phyloP scores from a whole-genome alignment of 495 filamentous ascomycete genomes.

The Oidiodendron maius region DNA sequence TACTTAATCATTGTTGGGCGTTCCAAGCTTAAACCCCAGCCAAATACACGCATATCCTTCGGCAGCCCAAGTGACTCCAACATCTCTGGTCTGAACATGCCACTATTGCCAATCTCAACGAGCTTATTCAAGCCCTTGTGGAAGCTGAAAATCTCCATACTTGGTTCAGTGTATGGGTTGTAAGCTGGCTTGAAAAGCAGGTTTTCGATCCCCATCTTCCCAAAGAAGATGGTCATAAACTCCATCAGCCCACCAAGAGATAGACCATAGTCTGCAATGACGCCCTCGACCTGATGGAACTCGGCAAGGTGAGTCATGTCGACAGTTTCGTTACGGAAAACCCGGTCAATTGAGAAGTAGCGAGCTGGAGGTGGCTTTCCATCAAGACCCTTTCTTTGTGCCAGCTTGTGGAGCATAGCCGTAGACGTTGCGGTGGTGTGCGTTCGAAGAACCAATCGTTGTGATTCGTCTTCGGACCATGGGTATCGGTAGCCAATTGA shows the following conservation, averaged over 20 bases:
- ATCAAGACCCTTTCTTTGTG: conserved; percentile 50
- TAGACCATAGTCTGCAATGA: conserved; percentile 91
- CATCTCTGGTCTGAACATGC: conserved; percentile 98
- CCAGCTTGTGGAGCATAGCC: conserved; percentile 83
- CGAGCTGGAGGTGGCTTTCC: conserved; percentile 61
- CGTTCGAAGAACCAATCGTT: conserved; percentile 85
- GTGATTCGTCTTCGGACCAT: conserved; percentile 83
- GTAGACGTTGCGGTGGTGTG: conserved; percentile 91
- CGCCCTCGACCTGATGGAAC: conserved; percentile 98
- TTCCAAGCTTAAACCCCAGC: conserved; percentile 87
- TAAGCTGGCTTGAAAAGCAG: conserved; percentile 97
- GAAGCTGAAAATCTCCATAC: conserved; percentile 93
- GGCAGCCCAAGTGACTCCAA: conserved; percentile 76
- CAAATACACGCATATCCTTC: conserved; percentile 81
- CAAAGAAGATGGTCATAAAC: conserved; percentile 96
- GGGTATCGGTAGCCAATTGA: conserved; percentile 94
- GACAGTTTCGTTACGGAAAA: conserved; percentile 94
- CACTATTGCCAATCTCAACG: conserved; percentile 96
- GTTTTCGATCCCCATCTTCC: conserved; percentile 85
- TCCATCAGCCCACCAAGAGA: conserved; percentile 90
- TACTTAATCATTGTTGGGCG: conserved; percentile 98
- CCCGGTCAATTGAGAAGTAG: conserved; percentile 96
- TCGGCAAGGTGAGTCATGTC: conserved; percentile 95
- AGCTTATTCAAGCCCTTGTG: conserved; percentile 86
- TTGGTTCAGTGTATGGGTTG: conserved; percentile 96